Percentiles rank a stretch among this genome's conserved stretches.
phyloP scores from a whole-genome alignment of 2,329 filamentous ascomycete genomes.

The Colletotrichum sp. region DNA sequence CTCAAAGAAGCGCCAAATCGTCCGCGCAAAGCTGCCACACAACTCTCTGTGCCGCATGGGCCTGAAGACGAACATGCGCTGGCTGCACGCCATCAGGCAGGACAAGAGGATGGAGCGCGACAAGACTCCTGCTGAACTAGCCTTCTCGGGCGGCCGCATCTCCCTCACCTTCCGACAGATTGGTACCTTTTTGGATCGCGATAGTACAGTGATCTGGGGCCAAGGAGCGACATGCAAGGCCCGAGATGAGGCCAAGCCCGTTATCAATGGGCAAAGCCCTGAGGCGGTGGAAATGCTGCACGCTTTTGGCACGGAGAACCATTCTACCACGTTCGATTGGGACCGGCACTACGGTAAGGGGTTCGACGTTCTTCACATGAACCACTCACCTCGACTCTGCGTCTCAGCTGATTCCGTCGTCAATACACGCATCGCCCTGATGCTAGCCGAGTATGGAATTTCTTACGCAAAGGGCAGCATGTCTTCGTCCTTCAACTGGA shows the following conservation, averaged over 20 bases:
- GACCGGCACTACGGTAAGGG: slow-evolving; percentile 75
- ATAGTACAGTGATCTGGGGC: slow-evolving; percentile 81
- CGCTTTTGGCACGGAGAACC: slow-evolving; percentile 88
- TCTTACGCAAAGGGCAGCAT: slow-evolving; percentile 52
- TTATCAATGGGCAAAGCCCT: slow-evolving; percentile 72
- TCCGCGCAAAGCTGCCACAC: slow-evolving; percentile 79
- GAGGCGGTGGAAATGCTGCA: slow-evolving; percentile 73
- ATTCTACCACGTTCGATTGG: slow-evolving; percentile 76
- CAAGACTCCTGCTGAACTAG: slow-evolving; percentile 73
- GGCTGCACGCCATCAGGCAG: slow-evolving; percentile 90
- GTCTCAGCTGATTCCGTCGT: slow-evolving; percentile 49
- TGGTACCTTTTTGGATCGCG: slow-evolving; percentile 77
- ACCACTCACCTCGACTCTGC: slow-evolving; percentile 55
- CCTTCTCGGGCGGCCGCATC: slow-evolving; percentile 79
- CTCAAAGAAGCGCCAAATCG: slow-evolving; percentile 55
- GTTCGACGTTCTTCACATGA: slow-evolving; percentile 82
- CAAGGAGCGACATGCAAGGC: slow-evolving; percentile 82
- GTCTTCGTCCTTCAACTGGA: slow-evolving; percentile 30
- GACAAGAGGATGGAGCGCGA: slow-evolving; percentile 77
- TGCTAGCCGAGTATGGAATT: slow-evolving; percentile 54
- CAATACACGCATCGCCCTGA: slow-evolving; percentile 55
- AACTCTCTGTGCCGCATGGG: slow-evolving; percentile 90
- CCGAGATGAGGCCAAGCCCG: slow-evolving; percentile 59
- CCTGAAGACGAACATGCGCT: slow-evolving; percentile 79
- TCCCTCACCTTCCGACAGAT: slow-evolving; percentile 92